Evolutionary conservation across 805 yeast genomes (phyloP).

Genomic region (Cyberlindnera suaveolens): DNA sequence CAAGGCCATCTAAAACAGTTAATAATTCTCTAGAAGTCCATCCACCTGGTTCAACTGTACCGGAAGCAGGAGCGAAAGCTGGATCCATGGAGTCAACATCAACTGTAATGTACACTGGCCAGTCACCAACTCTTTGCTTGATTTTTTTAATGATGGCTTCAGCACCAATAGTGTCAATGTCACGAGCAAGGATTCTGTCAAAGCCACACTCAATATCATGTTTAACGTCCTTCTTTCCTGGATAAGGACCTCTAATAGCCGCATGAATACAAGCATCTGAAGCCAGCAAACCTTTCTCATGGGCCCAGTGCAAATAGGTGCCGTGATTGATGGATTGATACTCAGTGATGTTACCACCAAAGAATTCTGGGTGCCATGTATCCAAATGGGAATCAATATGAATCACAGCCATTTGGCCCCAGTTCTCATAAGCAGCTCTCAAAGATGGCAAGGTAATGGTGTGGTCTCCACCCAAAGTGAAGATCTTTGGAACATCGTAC

Average conservation of each 20-base stretch:
- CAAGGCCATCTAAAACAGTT: slow-evolving; percentile 35
- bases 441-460: slow-evolving; percentile 45
- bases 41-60: slow-evolving; percentile 50
- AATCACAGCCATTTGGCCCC: slow-evolving; percentile 39
- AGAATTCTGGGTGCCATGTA: slow-evolving; percentile 58
- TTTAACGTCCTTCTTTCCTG: slow-evolving; percentile 28
- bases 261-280: slow-evolving; percentile 49
- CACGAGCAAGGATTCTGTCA: slow-evolving; percentile 39
- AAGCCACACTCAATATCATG: slow-evolving; percentile 48
- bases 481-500: slow-evolving; percentile 29
- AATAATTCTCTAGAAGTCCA: slow-evolving; percentile 43
- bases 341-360: slow-evolving; percentile 57
- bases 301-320: slow-evolving; percentile 64
- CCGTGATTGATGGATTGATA: slow-evolving; percentile 63
- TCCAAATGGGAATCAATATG: slow-evolving; percentile 67
- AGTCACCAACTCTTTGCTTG: slow-evolving; percentile 30
- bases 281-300: slow-evolving; percentile 54
- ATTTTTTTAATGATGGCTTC: slow-evolving; percentile 31
- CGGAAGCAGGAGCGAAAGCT: slow-evolving; percentile 46
- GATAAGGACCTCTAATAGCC: slow-evolving; percentile 61
- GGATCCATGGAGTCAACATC: slow-evolving; percentile 50
- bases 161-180: slow-evolving; percentile 38
- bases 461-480: slow-evolving; percentile 53
- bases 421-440: slow-evolving; percentile 40
- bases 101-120: slow-evolving; percentile 40